phyloP scores from a whole-genome alignment of 176 grass and related monocot genomes.

The Oryza officinalis region DNA sequence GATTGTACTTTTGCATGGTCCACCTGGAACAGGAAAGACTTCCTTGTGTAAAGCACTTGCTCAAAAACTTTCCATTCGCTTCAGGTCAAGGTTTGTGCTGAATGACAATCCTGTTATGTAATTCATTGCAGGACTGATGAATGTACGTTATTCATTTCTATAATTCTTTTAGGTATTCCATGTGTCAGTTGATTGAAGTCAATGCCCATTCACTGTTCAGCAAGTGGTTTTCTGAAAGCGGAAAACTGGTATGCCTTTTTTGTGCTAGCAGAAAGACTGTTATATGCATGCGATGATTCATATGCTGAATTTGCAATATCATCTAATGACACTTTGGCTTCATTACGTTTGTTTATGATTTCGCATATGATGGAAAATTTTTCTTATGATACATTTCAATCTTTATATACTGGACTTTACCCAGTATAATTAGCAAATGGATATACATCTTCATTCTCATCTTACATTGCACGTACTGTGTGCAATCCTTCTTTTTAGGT shows the following conservation, averaged over 20 bases:
- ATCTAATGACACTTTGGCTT: not conserved
- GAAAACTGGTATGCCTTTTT: constrained; percentile 85
- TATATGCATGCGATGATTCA: constrained; percentile 21
- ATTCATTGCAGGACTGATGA: constrained; percentile 12
- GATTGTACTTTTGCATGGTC: constrained; percentile 98
- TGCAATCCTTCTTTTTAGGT: constrained; percentile 57
- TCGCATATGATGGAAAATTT: not conserved
- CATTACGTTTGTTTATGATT: constrained; percentile 8
- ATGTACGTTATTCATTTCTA: constrained; percentile 26
- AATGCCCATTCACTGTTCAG: constrained; percentile 99
- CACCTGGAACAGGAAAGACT: constrained; percentile 98
- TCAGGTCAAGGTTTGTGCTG: constrained; percentile 69
- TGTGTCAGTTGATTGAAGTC: constrained; percentile 93
- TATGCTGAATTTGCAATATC: not conserved
- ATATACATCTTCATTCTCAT: constrained; percentile 22
- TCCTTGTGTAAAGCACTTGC: constrained; percentile 98
- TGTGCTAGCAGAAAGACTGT: not conserved
- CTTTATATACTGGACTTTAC: constrained; percentile 4
- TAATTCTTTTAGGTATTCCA: constrained; percentile 69
- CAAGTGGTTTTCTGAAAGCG: constrained; percentile 99
- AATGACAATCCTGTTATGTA: constrained; percentile 24
- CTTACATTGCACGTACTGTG: constrained; percentile 24
- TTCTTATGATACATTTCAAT: not conserved
- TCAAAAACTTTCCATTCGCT: constrained; percentile 96
- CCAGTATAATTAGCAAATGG: not conserved